A percentile compares a stretch with the other conserved stretches of the same genome.
Evolutionary conservation across 176 grass and related monocot species (phyloP).

Genomic region (Zea luxurians): DNA sequence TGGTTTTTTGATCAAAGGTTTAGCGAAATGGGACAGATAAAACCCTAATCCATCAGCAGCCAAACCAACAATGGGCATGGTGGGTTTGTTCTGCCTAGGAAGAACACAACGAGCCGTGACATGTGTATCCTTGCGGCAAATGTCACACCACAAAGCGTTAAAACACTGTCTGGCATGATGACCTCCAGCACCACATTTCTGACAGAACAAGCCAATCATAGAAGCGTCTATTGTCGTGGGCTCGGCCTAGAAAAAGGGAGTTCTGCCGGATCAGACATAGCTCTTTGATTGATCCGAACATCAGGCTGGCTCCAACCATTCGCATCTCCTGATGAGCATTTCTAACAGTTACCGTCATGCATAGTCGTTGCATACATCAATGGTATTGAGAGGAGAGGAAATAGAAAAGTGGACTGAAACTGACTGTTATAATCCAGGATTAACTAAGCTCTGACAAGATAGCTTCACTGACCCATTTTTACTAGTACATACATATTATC

Average conservation of each 20-base stretch:
- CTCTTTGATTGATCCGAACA: conserved; percentile 18
- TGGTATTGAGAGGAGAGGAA: conserved; percentile 20
- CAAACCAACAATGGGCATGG: too few relatives aligned
- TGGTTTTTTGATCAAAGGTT: too few relatives aligned
- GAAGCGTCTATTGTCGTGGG: background rate
- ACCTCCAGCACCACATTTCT: too few relatives aligned
- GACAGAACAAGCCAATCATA: background rate
- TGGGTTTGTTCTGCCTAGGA: too few relatives aligned
- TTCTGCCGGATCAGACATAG: background rate
- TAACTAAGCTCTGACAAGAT: conserved; percentile 27
- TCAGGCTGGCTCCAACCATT: background rate
- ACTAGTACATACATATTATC: background rate
- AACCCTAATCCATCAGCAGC: too few relatives aligned
- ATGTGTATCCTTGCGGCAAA: too few relatives aligned
- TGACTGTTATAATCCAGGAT: conserved; percentile 45
- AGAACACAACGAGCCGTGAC: too few relatives aligned
- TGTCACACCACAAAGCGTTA: too few relatives aligned
- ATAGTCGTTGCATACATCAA: background rate
- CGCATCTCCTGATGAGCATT: conserved; percentile 11
- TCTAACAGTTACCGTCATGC: conserved; percentile 5
- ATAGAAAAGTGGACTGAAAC: conserved; percentile 33
- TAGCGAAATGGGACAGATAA: too few relatives aligned
- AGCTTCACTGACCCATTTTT: conserved; percentile 29
- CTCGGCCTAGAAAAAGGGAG: background rate
- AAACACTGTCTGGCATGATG: too few relatives aligned